These are phyloP conservation scores for Carex littledalei DNA, from an alignment of 176 grass and related monocot species.

Conservation along the genomic window DNA sequence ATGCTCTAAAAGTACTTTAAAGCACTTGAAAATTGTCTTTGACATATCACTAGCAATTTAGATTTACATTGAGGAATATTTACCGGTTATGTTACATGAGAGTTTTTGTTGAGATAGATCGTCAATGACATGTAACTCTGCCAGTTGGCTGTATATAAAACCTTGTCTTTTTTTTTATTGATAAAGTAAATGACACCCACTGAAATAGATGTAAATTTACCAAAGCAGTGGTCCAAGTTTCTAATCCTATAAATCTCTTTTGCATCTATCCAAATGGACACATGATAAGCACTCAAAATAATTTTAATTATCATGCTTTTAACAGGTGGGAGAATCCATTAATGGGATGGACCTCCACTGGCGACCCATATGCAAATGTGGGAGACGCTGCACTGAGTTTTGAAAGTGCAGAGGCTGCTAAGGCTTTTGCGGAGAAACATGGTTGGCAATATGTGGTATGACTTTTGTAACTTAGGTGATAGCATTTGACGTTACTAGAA, in stretches of 20 bases:
- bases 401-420: conserved; percentile 74
- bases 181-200: not conserved
- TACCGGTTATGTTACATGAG: not conserved
- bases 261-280: not conserved
- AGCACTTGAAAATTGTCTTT: not conserved
- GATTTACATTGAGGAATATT: not conserved
- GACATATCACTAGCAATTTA: not conserved
- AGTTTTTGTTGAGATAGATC: not conserved
- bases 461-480: conserved; percentile 2
- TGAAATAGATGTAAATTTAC: not conserved
- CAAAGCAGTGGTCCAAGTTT: not conserved
- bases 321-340: conserved; percentile 97
- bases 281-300: not conserved
- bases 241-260: not conserved
- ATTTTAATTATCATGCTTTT: conserved; percentile 15
- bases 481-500: not conserved
- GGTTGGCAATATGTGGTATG: conserved; percentile 95
- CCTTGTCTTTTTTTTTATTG: not conserved
- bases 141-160: not conserved
- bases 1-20: not conserved
- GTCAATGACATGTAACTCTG: not conserved
- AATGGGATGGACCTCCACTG: conserved; percentile 99
- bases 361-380: conserved; percentile 95
- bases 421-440: conserved; percentile 82
- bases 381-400: conserved; percentile 78